A percentile compares a stretch with the other conserved stretches of the same genome.
phyloP scores from a whole-genome alignment of 257 asterid genomes.

The Lycium ferocissimum region DNA sequence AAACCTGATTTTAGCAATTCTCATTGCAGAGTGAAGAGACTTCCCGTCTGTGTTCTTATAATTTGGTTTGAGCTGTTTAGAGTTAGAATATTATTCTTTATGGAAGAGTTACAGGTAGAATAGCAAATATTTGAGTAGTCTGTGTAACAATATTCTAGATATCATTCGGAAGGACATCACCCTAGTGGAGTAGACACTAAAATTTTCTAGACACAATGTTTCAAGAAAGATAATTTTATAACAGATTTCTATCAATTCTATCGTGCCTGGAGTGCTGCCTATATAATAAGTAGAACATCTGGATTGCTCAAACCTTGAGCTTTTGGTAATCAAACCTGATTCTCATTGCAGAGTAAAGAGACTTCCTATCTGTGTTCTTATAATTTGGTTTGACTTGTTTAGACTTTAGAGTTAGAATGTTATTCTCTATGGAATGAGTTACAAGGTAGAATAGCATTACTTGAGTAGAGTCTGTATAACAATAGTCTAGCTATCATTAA shows the following conservation, averaged over 20 bases:
- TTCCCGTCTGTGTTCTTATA: neutral
- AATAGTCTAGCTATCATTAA: neutral
- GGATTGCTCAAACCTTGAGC: slow-evolving; percentile 8
- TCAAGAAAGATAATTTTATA: neutral
- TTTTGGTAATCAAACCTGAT: neutral
- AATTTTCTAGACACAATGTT: neutral
- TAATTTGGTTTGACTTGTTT: slow-evolving; percentile 19
- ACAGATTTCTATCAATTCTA: neutral
- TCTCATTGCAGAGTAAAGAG: neutral
- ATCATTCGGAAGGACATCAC: slow-evolving; percentile 11
- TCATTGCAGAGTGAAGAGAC: neutral
- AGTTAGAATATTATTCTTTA: neutral
- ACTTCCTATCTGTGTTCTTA: neutral
- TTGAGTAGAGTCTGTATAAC: neutral
- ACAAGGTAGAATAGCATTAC: neutral
- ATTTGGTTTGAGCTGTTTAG: slow-evolving; percentile 17
- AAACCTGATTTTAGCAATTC: neutral
- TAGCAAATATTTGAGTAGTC: neutral
- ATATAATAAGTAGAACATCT: neutral
- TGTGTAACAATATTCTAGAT: neutral
- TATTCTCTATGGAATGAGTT: neutral
- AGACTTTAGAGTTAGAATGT: neutral
- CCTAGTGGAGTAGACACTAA: neutral
- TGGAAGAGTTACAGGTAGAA: neutral
- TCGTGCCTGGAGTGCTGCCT: neutral